Evolutionary conservation across 2,329 filamentous ascomycete species (phyloP).

Genomic region (Epichloe uncinata): DNA sequence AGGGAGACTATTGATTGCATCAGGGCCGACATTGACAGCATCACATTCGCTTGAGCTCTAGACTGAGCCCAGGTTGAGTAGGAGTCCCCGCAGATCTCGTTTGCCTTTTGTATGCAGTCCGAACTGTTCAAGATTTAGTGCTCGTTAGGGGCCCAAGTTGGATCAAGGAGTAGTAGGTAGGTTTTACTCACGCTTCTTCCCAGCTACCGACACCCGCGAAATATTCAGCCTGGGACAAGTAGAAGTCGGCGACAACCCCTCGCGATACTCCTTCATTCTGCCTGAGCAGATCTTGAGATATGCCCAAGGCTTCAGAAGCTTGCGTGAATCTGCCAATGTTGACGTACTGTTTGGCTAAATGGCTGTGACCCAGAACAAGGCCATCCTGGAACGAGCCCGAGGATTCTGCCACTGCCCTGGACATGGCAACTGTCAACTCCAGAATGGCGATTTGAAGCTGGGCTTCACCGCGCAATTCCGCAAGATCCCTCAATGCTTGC

Average conservation of each 20-base stretch:
- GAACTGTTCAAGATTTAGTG: constrained; percentile 11
- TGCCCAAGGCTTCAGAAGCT: constrained; percentile 40
- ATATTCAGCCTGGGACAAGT: constrained; percentile 65
- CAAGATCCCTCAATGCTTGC: constrained; percentile 36
- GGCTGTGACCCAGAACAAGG: constrained; percentile 30
- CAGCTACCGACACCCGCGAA: constrained; percentile 52
- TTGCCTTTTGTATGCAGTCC: constrained; percentile 25
- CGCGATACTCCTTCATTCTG: constrained; percentile 23
- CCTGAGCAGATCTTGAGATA: constrained; percentile 36
- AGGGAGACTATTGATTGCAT: constrained; percentile 53
- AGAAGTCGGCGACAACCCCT: constrained; percentile 37
- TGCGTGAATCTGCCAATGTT: constrained; percentile 37
- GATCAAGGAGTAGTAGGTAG: background rate
- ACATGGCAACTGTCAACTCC: constrained; percentile 30
- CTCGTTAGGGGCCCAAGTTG: background rate
- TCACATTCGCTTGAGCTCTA: constrained; percentile 20
- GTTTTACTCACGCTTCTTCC: constrained; percentile 38
- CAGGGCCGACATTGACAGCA: constrained; percentile 26
- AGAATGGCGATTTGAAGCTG: constrained; percentile 31
- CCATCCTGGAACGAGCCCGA: constrained; percentile 22
- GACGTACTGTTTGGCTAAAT: constrained; percentile 39
- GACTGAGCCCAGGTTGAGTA: constrained; percentile 20
- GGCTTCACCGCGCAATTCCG: constrained; percentile 36
- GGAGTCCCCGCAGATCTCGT: constrained; percentile 20
- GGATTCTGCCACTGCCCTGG: constrained; percentile 20